phyloP scores from a whole-genome alignment of 176 grass and related monocot genomes.

The Musa schizocarpa region DNA sequence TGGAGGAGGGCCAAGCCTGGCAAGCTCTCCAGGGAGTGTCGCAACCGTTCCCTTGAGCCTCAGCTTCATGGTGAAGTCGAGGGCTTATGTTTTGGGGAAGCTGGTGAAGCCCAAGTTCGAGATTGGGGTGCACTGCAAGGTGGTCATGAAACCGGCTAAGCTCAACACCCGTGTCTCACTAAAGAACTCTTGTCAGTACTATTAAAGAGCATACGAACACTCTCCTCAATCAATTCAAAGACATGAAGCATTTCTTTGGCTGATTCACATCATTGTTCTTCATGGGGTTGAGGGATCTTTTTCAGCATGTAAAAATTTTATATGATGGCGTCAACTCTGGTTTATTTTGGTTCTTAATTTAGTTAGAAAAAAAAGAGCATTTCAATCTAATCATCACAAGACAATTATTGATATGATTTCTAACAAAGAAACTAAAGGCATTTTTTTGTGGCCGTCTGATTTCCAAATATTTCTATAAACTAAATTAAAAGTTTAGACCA shows the following conservation, averaged over 20 bases:
- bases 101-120: slow-evolving; percentile 72
- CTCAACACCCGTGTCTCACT: slow-evolving; percentile 44
- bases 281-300: background rate
- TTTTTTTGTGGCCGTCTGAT: no score
- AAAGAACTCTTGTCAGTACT: slow-evolving; percentile 47
- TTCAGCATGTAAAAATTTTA: background rate
- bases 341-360: no score
- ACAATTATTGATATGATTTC: no score
- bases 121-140: slow-evolving; percentile 38
- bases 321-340: no score
- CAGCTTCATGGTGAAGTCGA: slow-evolving; percentile 45
- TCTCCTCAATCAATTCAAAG: no score
- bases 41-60: slow-evolving; percentile 44
- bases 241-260: no score
- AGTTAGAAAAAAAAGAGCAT: no score
- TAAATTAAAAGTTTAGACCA: no score
- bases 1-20: slow-evolving; percentile 62
- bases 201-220: background rate
- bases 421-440: no score
- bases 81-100: slow-evolving; percentile 67
- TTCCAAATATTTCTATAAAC: no score
- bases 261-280: no score
- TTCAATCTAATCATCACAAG: no score
- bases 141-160: slow-evolving; percentile 46
- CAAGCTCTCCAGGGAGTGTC: slow-evolving; percentile 20